A percentile compares a stretch with the other conserved stretches of the same genome.
Conservation (phyloP, 139 green algal species). For the Mychonastes homosphaera region DNA sequence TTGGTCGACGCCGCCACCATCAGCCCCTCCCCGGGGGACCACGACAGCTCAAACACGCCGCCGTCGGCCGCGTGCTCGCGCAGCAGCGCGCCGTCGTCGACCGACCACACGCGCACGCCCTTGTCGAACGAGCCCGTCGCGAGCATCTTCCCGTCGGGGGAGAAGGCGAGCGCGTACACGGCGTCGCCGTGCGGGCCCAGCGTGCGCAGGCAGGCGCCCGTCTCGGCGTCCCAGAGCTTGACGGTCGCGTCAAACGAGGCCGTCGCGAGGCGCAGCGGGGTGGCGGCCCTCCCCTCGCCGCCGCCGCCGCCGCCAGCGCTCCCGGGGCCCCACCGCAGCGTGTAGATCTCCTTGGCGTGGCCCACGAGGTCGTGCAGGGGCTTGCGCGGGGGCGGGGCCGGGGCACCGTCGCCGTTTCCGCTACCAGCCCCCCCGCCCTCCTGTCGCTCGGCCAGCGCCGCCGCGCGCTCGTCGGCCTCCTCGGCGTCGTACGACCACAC, state of each 20-base stretch:
- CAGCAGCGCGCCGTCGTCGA: slow-evolving; percentile 56
- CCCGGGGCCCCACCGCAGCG: slow-evolving; percentile 69
- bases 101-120: slow-evolving; percentile 62
- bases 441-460: too few relatives aligned
- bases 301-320: slow-evolving; percentile 47
- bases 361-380: slow-evolving; percentile 45
- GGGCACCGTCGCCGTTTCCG: slow-evolving; percentile 30
- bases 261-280: slow-evolving; percentile 57
- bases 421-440: too few relatives aligned
- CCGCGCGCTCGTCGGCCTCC: too few relatives aligned
- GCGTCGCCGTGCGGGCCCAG: slow-evolving; percentile 58
- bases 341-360: slow-evolving; percentile 84
- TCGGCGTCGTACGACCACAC: slow-evolving; percentile 29
- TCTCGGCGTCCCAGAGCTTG: slow-evolving; percentile 76
- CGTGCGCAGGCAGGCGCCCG: slow-evolving; percentile 40
- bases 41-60: slow-evolving; percentile 77
- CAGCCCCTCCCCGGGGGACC: slow-evolving; percentile 49
- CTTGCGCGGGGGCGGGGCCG: too few relatives aligned
- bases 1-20: slow-evolving; percentile 55
- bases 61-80: slow-evolving; percentile 49
- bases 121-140: slow-evolving; percentile 73
- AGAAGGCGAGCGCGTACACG: slow-evolving; percentile 77
- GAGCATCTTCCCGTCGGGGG: slow-evolving; percentile 59
- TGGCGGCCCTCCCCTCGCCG: too few relatives aligned
- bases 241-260: slow-evolving; percentile 78